phyloP scores from a whole-genome alignment of 2,329 filamentous ascomycete genomes.

The Diaporthe amygdali region DNA sequence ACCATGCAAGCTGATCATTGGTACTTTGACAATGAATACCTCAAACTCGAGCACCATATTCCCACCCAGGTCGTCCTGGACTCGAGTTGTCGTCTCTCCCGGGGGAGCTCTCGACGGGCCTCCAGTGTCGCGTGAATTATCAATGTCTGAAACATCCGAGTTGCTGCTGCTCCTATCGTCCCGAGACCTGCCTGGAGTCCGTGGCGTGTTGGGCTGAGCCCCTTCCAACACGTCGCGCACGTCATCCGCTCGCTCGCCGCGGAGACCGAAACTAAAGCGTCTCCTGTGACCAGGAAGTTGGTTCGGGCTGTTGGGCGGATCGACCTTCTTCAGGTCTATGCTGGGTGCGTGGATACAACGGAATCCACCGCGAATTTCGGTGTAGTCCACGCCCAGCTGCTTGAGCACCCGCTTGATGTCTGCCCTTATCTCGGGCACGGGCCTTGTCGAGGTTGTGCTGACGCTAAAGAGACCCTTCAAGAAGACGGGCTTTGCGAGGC shows the following conservation, averaged over 20 bases:
- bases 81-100: slow-evolving; percentile 89
- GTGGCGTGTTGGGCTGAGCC: slow-evolving; percentile 51
- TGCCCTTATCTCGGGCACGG: slow-evolving; percentile 80
- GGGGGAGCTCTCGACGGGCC: slow-evolving; percentile 64
- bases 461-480: slow-evolving; percentile 97
- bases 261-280: slow-evolving; percentile 83
- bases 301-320: slow-evolving; percentile 65
- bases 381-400: slow-evolving; percentile 87
- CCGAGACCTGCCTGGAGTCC: slow-evolving; percentile 44
- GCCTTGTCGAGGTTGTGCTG: slow-evolving; percentile 92
- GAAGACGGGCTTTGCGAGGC: slow-evolving; percentile 91
- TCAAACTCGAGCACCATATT: slow-evolving; percentile 90
- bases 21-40: slow-evolving; percentile 97
- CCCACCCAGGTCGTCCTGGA: slow-evolving; percentile 86
- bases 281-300: slow-evolving; percentile 68
- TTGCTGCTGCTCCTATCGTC: slow-evolving; percentile 80
- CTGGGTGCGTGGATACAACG: slow-evolving; percentile 87
- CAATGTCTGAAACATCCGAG: slow-evolving; percentile 79
- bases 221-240: slow-evolving; percentile 63
- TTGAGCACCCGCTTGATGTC: slow-evolving; percentile 91
- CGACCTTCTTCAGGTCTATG: slow-evolving; percentile 82
- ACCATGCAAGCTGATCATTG: slow-evolving; percentile 87
- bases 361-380: slow-evolving; percentile 93
- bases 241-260: slow-evolving; percentile 73
- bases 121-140: slow-evolving; percentile 51